Percentiles rank a stretch among this genome's conserved stretches.
Conservation (phyloP, 1,139 yeast species). For the Geotrichum carabidarum region DNA sequence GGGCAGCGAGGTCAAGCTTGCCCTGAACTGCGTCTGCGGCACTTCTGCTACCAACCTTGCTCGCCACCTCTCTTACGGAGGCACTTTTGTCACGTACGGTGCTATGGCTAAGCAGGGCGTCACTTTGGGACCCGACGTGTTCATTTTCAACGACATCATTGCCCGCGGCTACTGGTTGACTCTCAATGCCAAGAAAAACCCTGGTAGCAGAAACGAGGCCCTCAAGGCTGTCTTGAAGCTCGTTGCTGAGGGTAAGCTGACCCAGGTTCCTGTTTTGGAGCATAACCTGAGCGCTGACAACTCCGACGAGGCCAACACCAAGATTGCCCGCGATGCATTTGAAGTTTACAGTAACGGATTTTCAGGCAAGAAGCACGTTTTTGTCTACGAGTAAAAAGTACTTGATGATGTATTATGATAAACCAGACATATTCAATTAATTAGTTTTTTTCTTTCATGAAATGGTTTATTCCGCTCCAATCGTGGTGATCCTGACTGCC, state of each 20-base stretch:
- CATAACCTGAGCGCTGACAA: conserved; percentile 42
- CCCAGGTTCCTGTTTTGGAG: conserved; percentile 56
- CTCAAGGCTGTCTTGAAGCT: conserved; percentile 54
- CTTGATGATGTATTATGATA: conserved; percentile 28
- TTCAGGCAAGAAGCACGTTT: conserved; percentile 42
- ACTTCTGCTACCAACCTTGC: conserved; percentile 74
- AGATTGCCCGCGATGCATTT: conserved; percentile 51
- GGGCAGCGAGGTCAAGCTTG: conserved; percentile 55
- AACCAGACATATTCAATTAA: too few relatives aligned
- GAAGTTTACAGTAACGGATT: conserved; percentile 40
- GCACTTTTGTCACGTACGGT: conserved; percentile 83
- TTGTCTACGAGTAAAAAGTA: conserved; percentile 37
- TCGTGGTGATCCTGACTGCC: too few relatives aligned
- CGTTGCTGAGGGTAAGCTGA: conserved; percentile 46
- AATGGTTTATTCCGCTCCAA: too few relatives aligned
- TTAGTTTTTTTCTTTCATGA: too few relatives aligned
- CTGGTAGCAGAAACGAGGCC: conserved; percentile 43
- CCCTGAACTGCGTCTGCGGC: conserved; percentile 92
- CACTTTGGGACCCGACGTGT: conserved; percentile 75
- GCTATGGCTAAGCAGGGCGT: conserved; percentile 98
- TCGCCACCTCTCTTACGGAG: conserved; percentile 69
- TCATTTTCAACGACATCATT: conserved; percentile 81
- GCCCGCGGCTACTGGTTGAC: conserved; percentile 95
- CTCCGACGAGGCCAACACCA: conserved; percentile 48
- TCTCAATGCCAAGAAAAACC: conserved; percentile 60